A percentile compares a stretch with the other conserved stretches of the same genome.
These are phyloP conservation scores for Alopecurus myosuroides DNA, from an alignment of 176 grass and related monocot genomes.

Conservation along the genomic window DNA sequence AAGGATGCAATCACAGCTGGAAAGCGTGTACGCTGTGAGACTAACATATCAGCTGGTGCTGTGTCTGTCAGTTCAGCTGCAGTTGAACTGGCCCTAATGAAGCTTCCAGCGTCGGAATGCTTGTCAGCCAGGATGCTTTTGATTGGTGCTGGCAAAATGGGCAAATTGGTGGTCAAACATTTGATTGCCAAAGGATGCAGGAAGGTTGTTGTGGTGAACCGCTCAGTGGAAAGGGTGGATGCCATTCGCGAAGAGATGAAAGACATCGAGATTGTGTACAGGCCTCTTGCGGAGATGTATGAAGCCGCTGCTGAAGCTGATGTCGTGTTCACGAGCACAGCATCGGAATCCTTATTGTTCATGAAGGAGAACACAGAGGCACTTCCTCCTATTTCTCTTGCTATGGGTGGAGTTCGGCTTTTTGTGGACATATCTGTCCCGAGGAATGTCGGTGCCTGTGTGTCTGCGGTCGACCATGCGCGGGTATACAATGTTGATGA, in stretches of 20 bases:
- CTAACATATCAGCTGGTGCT: constrained; percentile 81
- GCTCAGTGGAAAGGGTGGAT: constrained; percentile 80
- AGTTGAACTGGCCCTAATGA: constrained; percentile 88
- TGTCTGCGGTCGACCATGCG: constrained; percentile 34
- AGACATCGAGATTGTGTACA: constrained; percentile 79
- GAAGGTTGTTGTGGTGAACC: constrained; percentile 77
- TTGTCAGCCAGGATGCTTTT: constrained; percentile 71
- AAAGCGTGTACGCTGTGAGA: constrained; percentile 77
- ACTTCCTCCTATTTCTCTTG: constrained; percentile 45
- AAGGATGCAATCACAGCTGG: constrained; percentile 92
- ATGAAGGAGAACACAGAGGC: constrained; percentile 47
- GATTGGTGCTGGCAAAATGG: constrained; percentile 88
- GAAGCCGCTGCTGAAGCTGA: constrained; percentile 67
- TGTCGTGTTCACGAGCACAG: constrained; percentile 75
- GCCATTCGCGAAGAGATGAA: constrained; percentile 69
- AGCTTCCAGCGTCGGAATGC: constrained; percentile 57
- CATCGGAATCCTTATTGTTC: constrained; percentile 77
- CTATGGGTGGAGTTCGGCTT: constrained; percentile 49
- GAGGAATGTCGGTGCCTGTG: constrained; percentile 66
- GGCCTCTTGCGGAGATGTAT: constrained; percentile 67
- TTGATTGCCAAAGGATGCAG: constrained; percentile 86
- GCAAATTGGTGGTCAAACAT: constrained; percentile 88
- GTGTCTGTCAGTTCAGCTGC: constrained; percentile 96
- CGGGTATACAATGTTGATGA: constrained; percentile 81
- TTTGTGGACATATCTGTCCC: constrained; percentile 90